Evolutionary conservation across 2,329 filamentous ascomycete species (phyloP), one percentile per base, ranked within the genome.

Genomic region (Chrysoporthe austroafricana): DNA sequence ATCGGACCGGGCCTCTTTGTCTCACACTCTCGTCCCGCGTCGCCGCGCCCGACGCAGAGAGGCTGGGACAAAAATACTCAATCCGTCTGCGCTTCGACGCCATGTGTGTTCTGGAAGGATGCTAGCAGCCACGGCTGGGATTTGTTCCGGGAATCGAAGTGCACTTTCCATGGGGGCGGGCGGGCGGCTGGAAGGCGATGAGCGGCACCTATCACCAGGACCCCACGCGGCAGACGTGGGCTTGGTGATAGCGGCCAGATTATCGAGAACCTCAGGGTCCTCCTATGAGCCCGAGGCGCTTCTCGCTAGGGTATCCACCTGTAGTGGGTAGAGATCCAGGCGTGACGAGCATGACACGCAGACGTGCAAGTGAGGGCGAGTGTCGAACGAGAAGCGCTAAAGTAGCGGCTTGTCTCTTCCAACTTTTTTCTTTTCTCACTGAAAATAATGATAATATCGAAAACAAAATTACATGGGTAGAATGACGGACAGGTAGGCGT

Each of bases 1-100:
- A 16, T 18, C 60, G 44, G 44, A 62, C 44, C 60, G 60, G 14
- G 26, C 60, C 60, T 50, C 44, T 36, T 21, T 62, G 60, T 62
- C 44, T 62, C 44, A 62, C 44, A 14, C 44, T 26, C 21, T 21
- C 34, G n/a, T 58, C 18, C 16, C 50, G 32, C 11, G 50, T 32
- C 32, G 11, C 16, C 7, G 21, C 21, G 26, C 21, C 21, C 11
- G 9, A 52, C n/a, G n/a, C 26, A n/a, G 21, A 4, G 11, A 9
- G 32, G 21, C 50, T 54, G 50, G 32, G 21, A n/a, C 11, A 1
- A 6, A 32, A 4, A 16, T 5, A 52, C 50, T 9, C 36, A 34
- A 13, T 4, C 50, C 50, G 50, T 34, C 26, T 54, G 26, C 26
- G 9, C 48, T 52, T 4, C 48, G 26, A 26, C 26, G 26, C 26